Evolutionary conservation across 306 rosid genomes (phyloP).

Genomic region (Senna siamea): DNA sequence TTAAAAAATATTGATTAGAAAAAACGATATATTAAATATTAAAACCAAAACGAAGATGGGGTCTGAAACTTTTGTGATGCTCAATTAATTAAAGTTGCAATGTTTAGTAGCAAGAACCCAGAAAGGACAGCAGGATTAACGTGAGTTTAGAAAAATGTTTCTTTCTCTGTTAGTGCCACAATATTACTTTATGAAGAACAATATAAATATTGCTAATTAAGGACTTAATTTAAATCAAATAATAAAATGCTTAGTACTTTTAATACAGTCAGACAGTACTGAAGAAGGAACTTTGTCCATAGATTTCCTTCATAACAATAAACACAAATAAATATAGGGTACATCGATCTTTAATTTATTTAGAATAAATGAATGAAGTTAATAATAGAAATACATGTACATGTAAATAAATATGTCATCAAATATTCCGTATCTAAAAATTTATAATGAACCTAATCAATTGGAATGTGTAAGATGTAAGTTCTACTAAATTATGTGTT

Average conservation of each 20-base stretch:
- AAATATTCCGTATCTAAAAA: too few species aligned
- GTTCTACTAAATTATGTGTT: too few species aligned
- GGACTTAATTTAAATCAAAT: constrained; percentile 27
- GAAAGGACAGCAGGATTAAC: constrained; percentile 32
- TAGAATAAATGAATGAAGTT: too few species aligned
- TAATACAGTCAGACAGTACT: constrained; percentile 36
- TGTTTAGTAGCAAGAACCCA: not conserved
- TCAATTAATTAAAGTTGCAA: not conserved
- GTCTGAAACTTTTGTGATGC: not conserved
- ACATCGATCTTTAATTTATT: too few species aligned
- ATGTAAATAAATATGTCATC: too few species aligned
- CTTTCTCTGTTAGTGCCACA: constrained; percentile 33
- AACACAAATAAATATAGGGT: too few species aligned
- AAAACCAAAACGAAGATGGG: not conserved
- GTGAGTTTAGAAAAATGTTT: constrained; percentile 23
- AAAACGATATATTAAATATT: too few species aligned
- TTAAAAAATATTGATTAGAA: too few species aligned
- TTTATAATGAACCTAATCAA: too few species aligned
- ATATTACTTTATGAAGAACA: constrained; percentile 25
- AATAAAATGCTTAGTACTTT: constrained; percentile 2
- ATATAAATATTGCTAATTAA: constrained; percentile 36
- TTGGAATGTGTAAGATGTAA: too few species aligned
- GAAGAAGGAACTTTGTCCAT: constrained; percentile 1
- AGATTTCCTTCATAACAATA: too few species aligned
- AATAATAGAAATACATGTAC: too few species aligned